These are phyloP conservation scores for Prosopis cineraria DNA, from an alignment of 306 rosid genomes.

Conservation along the genomic window DNA sequence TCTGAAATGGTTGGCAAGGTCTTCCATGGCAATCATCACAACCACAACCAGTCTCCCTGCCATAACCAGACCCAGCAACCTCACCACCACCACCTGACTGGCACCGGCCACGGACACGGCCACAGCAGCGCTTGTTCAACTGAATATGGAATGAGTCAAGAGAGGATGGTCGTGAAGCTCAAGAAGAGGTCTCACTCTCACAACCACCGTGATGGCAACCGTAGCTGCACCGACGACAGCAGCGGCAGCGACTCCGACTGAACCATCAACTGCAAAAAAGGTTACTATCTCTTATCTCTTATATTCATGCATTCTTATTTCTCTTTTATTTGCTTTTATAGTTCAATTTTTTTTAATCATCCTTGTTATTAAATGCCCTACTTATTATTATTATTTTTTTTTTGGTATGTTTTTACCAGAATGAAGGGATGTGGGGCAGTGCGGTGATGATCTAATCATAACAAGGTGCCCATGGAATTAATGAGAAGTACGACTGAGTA, in stretches of 20 bases:
- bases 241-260: slow-evolving; percentile 15
- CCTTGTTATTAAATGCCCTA: too few species aligned
- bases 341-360: too few species aligned
- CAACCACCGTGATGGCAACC: background rate
- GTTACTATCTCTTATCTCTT: too few species aligned
- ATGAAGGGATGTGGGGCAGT: too few species aligned
- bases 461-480: too few species aligned
- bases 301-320: too few species aligned
- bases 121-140: background rate
- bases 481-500: too few species aligned
- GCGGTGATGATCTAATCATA: too few species aligned
- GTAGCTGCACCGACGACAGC: background rate
- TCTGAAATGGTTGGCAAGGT: background rate
- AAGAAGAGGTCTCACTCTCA: slow-evolving; percentile 1
- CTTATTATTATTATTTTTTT: too few species aligned
- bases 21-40: background rate
- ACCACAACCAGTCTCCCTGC: background rate
- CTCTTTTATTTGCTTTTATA: too few species aligned
- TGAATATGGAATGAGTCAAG: background rate
- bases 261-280: background rate
- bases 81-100: background rate
- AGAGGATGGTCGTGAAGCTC: background rate
- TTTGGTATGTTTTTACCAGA: too few species aligned
- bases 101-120: background rate
- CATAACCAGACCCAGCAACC: background rate